Evolutionary conservation across 2,329 filamentous ascomycete species (phyloP).

Genomic region (Pestalotiopsis sp.): DNA sequence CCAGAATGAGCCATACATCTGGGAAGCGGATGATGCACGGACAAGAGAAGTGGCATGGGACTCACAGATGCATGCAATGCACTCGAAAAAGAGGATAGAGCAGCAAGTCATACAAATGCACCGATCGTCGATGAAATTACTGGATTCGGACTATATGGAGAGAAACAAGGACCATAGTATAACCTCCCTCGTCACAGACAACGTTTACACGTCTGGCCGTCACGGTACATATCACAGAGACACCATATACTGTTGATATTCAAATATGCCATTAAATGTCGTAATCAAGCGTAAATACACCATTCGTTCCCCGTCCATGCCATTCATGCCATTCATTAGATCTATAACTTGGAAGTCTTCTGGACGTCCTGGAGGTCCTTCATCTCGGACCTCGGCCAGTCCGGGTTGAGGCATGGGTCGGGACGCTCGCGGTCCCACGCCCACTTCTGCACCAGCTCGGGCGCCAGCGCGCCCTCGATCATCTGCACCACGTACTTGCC

Average conservation of each 20-base stretch:
- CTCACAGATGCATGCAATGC: not conserved
- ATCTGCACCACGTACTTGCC: slow-evolving; percentile 64
- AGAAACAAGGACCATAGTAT: not conserved
- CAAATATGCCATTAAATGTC: not conserved
- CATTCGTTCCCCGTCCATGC: not conserved
- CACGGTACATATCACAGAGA: not conserved
- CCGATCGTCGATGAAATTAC: not conserved
- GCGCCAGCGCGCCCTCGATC: slow-evolving; percentile 47
- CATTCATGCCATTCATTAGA: too few relatives aligned
- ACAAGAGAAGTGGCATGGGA: not conserved
- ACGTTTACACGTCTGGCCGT: not conserved
- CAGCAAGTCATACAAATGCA: not conserved
- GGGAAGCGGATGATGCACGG: not conserved
- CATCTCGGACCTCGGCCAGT: slow-evolving; percentile 62
- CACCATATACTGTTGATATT: not conserved
- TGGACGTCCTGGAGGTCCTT: slow-evolving; percentile 42
- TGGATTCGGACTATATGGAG: not conserved
- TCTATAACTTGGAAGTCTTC: slow-evolving; percentile 1
- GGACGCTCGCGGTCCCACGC: slow-evolving; percentile 63
- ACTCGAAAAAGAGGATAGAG: not conserved
- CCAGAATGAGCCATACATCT: not conserved
- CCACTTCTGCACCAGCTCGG: slow-evolving; percentile 50
- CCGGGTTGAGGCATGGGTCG: slow-evolving; percentile 51
- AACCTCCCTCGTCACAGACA: not conserved
- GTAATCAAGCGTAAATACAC: not conserved